These are phyloP conservation scores for Phycomyces nitens DNA, from an alignment of 192 early-diverging fungal species.

Conservation along the genomic window DNA sequence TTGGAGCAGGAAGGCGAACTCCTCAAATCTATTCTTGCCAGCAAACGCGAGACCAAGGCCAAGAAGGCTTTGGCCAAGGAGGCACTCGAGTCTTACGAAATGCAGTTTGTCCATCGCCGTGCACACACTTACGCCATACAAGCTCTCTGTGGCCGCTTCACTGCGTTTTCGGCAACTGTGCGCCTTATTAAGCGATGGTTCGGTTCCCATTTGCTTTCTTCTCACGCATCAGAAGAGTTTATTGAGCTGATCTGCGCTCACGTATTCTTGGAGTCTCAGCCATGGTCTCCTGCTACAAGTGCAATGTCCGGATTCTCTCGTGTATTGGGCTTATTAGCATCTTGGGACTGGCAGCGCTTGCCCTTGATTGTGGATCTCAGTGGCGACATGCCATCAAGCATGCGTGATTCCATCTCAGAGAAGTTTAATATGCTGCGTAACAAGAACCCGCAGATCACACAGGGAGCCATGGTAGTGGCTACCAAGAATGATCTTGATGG, in stretches of 20 bases:
- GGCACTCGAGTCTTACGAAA: conserved; percentile 47
- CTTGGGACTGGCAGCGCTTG: conserved; percentile 75
- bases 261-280: conserved; percentile 66
- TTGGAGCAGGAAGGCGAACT: conserved; percentile 67
- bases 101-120: conserved; percentile 45
- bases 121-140: conserved; percentile 65
- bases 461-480: conserved; percentile 62
- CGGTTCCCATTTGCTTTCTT: conserved; percentile 73
- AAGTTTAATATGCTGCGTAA: conserved; percentile 59
- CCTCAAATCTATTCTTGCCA: conserved; percentile 49
- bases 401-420: conserved; percentile 38
- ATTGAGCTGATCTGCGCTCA: conserved; percentile 72
- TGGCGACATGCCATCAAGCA: conserved; percentile 50
- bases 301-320: conserved; percentile 76
- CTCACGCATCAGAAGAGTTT: conserved; percentile 68
- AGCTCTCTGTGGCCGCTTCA: conserved; percentile 70
- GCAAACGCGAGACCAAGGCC: conserved; percentile 41
- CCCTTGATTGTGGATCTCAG: conserved; percentile 78
- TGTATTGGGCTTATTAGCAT: conserved; percentile 64
- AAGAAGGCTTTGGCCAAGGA: conserved; percentile 45
- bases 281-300: conserved; percentile 57
- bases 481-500: conserved; percentile 61
- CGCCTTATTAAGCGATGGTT: conserved; percentile 91
- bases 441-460: conserved; percentile 36
- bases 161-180: conserved; percentile 74